Base-by-base conservation (phyloP, 2,329 filamentous ascomycete species). In the Pseudogymnoascus sp. region DNA sequence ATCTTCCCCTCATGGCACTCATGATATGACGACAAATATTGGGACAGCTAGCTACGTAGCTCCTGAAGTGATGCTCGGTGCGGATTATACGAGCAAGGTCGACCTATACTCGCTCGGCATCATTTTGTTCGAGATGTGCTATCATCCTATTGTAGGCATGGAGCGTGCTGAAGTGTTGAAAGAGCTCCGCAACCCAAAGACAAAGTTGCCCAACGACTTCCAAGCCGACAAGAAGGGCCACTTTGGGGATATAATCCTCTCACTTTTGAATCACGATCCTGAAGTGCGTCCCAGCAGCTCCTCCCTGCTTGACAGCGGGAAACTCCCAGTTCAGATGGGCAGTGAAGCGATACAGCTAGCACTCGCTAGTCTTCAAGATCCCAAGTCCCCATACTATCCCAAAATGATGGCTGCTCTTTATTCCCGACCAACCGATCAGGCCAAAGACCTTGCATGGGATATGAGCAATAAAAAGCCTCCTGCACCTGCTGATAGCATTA, bases 111-210 rank as follows among this genome's bases (percentile, higher is more conserved):
- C 93, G 0, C 80, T 99, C 41, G 94, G 94, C 0, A 89, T 99
- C 65, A 97, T 99, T 62, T 96, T 99, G 76, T 97, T 97, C 67
- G 94, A 99, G 74, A 99, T 99, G 94, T 95, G 89, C 70, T 92
- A 86, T 66, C 75, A 78, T 35, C 79, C 84, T 0, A 78, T 86
- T 71, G 67, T 79, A 9, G 84, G 84, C 4, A 87, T 87, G 83
- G 81, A 87, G 68, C 81, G 85, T 64, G 83, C 82, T 1, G 75
- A 80, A 59, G 82, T 86, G 3, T 79, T 97, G 29, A 82, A 87
- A 60, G 78, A 82, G 61, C 79, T 97, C 41, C 83, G 90, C 50
- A 81, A 85, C 66, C 83, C 84, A 39, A 78, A 84, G 10, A 86
- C 91, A 39, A 74, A 77, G 4, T 79, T 97, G 29, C 93, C 94